Evolutionary conservation across 352 stramenopile species (phyloP).

Genomic region (Phytophthora idaei): DNA sequence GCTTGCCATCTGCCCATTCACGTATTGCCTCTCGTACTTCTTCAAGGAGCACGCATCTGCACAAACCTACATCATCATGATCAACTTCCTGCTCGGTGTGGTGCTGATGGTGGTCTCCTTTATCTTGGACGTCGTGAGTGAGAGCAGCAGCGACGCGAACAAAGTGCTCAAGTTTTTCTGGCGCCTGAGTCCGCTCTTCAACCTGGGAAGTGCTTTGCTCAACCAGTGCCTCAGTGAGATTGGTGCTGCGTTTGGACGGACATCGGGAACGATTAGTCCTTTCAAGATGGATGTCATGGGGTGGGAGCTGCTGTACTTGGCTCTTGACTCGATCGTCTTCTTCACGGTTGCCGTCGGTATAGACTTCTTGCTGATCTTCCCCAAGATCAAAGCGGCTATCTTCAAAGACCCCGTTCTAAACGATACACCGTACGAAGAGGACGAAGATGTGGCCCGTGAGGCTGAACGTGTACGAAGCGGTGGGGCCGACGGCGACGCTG

Average conservation of each 20-base stretch:
- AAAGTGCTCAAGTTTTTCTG: conserved; percentile 74
- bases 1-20: conserved; percentile 60
- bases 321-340: conserved; percentile 28
- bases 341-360: conserved; percentile 37
- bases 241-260: conserved; percentile 23
- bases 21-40: conserved; percentile 65
- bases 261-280: conserved; percentile 41
- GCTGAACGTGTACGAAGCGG: conserved; percentile 40
- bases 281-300: conserved; percentile 61
- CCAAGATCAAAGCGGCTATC: conserved; percentile 29
- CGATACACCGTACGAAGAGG: conserved; percentile 37
- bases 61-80: conserved; percentile 70
- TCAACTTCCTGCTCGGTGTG: conserved; percentile 66
- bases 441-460: conserved; percentile 44
- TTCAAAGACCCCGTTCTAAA: conserved; percentile 30
- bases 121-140: conserved; percentile 49
- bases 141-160: conserved; percentile 51
- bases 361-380: conserved; percentile 44
- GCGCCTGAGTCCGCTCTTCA: conserved; percentile 64
- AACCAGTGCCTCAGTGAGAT: conserved; percentile 44
- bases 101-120: conserved; percentile 66
- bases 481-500: conserved; percentile 34
- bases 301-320: conserved; percentile 59
- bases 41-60: conserved; percentile 62
- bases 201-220: conserved; percentile 48